These are phyloP conservation scores for Phaffia tasmanica DNA, from an alignment of 768 basidiomycete species.

Conservation along the genomic window DNA sequence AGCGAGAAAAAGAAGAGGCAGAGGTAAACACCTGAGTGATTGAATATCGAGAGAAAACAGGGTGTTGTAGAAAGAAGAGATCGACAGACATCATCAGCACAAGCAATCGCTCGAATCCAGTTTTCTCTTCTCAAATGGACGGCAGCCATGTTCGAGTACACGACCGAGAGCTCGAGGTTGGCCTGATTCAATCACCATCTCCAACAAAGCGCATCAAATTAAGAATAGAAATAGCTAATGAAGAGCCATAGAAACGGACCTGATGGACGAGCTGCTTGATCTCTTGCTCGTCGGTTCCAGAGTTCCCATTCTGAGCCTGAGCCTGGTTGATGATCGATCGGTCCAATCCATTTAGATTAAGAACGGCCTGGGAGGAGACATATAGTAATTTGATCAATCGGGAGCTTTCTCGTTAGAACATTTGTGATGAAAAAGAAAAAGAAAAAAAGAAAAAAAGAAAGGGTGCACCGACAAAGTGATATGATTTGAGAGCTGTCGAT, in stretches of 20 bases:
- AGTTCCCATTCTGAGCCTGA: neutral
- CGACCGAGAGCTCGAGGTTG: conserved; percentile 17
- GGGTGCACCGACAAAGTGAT: conserved; percentile 3
- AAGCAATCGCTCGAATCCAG: conserved; percentile 5
- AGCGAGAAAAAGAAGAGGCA: neutral
- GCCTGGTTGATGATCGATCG: neutral
- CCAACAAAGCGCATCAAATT: neutral
- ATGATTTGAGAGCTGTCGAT: conserved; percentile 9
- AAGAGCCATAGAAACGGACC: neutral
- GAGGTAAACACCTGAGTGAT: too few relatives aligned
- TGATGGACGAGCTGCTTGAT: conserved; percentile 2
- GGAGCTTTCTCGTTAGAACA: too few relatives aligned
- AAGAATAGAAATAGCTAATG: neutral
- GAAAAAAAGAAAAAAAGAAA: neutral
- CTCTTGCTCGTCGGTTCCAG: conserved; percentile 3
- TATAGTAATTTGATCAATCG: neutral
- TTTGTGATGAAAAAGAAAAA: neutral
- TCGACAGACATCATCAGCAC: conserved; percentile 12
- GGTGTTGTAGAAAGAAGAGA: neutral
- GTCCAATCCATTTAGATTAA: neutral
- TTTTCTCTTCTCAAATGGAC: conserved; percentile 22
- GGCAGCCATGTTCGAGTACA: conserved; percentile 24
- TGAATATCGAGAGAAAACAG: neutral
- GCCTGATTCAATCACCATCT: neutral
- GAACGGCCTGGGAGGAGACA: neutral